phyloP scores from a whole-genome alignment of 495 filamentous ascomycete species.

The Podospora bellae-mahoneyi region DNA sequence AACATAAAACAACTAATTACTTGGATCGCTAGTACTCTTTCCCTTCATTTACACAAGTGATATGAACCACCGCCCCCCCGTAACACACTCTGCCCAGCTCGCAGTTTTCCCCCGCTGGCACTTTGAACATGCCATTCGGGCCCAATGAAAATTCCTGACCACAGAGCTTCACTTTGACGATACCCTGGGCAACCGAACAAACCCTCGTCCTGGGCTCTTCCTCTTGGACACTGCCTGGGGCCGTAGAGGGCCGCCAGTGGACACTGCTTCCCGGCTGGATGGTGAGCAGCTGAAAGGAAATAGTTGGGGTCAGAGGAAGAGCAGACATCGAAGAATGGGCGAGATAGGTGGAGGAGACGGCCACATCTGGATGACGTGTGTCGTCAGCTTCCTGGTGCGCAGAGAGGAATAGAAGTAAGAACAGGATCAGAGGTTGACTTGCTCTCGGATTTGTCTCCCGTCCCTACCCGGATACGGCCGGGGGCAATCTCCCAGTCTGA shows the following conservation, averaged over 20 bases:
- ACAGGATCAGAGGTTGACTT: not conserved
- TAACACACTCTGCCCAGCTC: conserved; percentile 13
- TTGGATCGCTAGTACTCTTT: not conserved
- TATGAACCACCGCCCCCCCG: conserved; percentile 16
- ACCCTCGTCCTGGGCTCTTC: conserved; percentile 7
- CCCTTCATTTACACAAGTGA: conserved; percentile 8
- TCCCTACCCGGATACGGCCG: conserved; percentile 12
- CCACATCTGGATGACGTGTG: conserved; percentile 6
- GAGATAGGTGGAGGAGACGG: conserved; percentile 20
- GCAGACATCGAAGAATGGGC: not conserved
- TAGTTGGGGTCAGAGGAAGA: conserved; percentile 8
- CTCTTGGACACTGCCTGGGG: not conserved
- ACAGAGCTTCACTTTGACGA: conserved; percentile 12
- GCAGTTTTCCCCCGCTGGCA: conserved; percentile 8
- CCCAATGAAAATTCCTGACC: conserved; percentile 19
- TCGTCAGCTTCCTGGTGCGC: not conserved
- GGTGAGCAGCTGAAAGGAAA: conserved; percentile 13
- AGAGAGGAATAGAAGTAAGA: not conserved
- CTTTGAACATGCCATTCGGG: conserved; percentile 22
- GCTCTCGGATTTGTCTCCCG: conserved; percentile 9
- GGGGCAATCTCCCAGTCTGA: conserved; percentile 21
- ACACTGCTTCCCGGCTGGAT: conserved; percentile 12
- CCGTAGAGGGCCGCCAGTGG: conserved; percentile 1
- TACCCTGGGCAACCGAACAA: conserved; percentile 20
- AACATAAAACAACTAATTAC: not conserved